Conservation (phyloP, 768 basidiomycete species). For the Lactifluus hygrophoroides region DNA sequence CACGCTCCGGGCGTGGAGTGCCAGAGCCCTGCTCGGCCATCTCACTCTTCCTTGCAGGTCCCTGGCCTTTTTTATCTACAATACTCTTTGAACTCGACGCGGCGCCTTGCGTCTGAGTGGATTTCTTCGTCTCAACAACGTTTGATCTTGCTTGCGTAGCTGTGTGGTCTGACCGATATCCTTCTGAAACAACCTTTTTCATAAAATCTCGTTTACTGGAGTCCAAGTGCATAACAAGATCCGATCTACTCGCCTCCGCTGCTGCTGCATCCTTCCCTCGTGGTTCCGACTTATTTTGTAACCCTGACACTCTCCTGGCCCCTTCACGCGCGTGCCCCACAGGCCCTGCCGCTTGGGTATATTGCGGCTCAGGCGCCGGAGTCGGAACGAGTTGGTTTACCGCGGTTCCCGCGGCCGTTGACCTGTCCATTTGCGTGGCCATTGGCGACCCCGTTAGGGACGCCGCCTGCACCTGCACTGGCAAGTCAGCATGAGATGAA, state of each 20-base stretch:
- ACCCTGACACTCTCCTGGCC: background rate
- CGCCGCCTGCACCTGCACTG: slow-evolving; percentile 6
- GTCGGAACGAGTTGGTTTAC: background rate
- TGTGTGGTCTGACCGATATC: slow-evolving; percentile 2
- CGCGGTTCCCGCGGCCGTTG: background rate
- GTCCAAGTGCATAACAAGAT: slow-evolving; percentile 15
- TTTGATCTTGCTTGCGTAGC: background rate
- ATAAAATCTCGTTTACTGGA: slow-evolving; percentile 18
- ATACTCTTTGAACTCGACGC: background rate
- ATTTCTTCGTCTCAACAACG: background rate
- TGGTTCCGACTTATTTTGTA: background rate
- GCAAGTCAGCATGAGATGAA: slow-evolving; percentile 20
- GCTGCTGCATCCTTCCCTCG: slow-evolving; percentile 10
- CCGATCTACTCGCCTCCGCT: slow-evolving; percentile 19
- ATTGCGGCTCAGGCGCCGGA: background rate
- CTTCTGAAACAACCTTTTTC: slow-evolving; percentile 14
- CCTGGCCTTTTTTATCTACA: slow-evolving; percentile 4
- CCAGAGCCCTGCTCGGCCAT: slow-evolving; percentile 3
- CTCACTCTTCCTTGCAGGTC: slow-evolving; percentile 8
- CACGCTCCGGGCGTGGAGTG: slow-evolving; percentile 7
- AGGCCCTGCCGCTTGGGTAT: background rate
- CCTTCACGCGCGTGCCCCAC: background rate
- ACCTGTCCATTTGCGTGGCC: slow-evolving; percentile 7
- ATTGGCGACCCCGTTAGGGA: slow-evolving; percentile 10
- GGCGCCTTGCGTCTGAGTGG: background rate